A percentile compares a stretch with the other conserved stretches of the same genome.
phyloP scores from a whole-genome alignment of 2,329 filamentous ascomycete genomes.

The Periconia sp. region DNA sequence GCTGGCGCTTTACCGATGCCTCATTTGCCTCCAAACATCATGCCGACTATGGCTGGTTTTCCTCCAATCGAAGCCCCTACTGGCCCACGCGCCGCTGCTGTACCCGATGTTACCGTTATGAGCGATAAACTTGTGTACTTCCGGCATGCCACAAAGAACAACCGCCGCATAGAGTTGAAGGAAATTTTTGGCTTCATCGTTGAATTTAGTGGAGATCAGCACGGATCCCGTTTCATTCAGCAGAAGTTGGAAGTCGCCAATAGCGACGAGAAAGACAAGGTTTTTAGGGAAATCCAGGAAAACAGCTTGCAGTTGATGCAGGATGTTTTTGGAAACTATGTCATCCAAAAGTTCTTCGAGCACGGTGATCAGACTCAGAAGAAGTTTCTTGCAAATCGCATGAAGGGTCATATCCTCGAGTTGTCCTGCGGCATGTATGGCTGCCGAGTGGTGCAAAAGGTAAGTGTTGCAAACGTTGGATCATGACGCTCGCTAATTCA shows the following conservation, averaged over 20 bases:
- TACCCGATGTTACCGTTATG: slow-evolving; percentile 61
- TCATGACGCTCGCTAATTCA: slow-evolving; percentile 18
- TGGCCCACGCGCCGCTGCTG: slow-evolving; percentile 55
- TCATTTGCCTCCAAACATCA: slow-evolving; percentile 36
- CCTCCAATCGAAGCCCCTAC: slow-evolving; percentile 45
- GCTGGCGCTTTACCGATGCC: slow-evolving; percentile 41
- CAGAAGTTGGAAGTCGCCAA: slow-evolving; percentile 89
- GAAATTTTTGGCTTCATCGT: slow-evolving; percentile 87
- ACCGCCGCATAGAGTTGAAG: slow-evolving; percentile 77
- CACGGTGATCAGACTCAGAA: slow-evolving; percentile 95
- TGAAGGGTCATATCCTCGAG: slow-evolving; percentile 80
- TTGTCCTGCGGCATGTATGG: slow-evolving; percentile 89
- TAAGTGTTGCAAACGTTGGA: slow-evolving; percentile 37
- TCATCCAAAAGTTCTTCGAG: slow-evolving; percentile 97
- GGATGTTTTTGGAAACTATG: slow-evolving; percentile 97
- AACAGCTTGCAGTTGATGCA: slow-evolving; percentile 90
- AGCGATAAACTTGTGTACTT: slow-evolving; percentile 81
- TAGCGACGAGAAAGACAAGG: slow-evolving; percentile 89
- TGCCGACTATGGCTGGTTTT: slow-evolving; percentile 38
- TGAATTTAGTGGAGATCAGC: slow-evolving; percentile 94
- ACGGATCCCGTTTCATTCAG: slow-evolving; percentile 94
- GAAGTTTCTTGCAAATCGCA: slow-evolving; percentile 78
- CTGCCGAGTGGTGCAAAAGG: slow-evolving; percentile 94
- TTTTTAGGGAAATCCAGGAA: slow-evolving; percentile 83
- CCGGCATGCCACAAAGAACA: slow-evolving; percentile 71